Evolutionary conservation across 768 basidiomycete genomes (phyloP).

Genomic region (Phanerochaete sordida): DNA sequence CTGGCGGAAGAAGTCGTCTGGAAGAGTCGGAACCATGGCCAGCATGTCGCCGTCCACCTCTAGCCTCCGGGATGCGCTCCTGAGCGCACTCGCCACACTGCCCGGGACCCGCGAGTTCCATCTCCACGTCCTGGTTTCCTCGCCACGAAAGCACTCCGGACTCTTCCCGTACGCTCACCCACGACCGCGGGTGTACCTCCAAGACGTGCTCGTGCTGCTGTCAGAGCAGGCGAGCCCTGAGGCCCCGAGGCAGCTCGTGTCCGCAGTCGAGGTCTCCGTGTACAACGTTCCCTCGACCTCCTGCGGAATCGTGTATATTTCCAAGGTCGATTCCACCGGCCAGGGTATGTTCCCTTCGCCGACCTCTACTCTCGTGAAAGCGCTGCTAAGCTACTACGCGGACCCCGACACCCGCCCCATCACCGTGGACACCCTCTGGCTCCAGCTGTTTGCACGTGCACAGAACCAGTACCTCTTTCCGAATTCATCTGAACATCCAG

Average conservation of each 20-base stretch:
- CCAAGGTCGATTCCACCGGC: constrained; percentile 93
- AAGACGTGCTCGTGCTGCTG: constrained; percentile 75
- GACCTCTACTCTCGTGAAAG: constrained; percentile 62
- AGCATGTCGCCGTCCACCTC: background rate
- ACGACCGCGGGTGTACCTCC: constrained; percentile 61
- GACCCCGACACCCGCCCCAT: constrained; percentile 62
- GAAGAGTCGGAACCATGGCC: background rate
- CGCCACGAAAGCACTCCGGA: constrained; percentile 60
- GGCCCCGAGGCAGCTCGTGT: constrained; percentile 58
- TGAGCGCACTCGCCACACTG: constrained; percentile 49
- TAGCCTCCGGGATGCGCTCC: constrained; percentile 58
- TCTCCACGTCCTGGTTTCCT: constrained; percentile 69
- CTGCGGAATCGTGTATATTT: constrained; percentile 79
- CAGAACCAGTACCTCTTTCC: constrained; percentile 94
- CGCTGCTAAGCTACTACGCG: constrained; percentile 63
- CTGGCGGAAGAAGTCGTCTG: background rate
- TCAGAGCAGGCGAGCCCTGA: constrained; percentile 54
- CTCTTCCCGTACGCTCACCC: constrained; percentile 76
- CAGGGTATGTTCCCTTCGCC: constrained; percentile 62
- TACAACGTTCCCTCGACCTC: constrained; percentile 71
- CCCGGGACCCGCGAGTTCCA: constrained; percentile 73
- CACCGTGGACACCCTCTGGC: constrained; percentile 55
- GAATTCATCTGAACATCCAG: constrained; percentile 65
- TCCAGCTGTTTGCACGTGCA: constrained; percentile 88
- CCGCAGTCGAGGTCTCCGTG: constrained; percentile 75